phyloP scores from a whole-genome alignment of 1,139 yeast species.

The Taphrina sp. region DNA sequence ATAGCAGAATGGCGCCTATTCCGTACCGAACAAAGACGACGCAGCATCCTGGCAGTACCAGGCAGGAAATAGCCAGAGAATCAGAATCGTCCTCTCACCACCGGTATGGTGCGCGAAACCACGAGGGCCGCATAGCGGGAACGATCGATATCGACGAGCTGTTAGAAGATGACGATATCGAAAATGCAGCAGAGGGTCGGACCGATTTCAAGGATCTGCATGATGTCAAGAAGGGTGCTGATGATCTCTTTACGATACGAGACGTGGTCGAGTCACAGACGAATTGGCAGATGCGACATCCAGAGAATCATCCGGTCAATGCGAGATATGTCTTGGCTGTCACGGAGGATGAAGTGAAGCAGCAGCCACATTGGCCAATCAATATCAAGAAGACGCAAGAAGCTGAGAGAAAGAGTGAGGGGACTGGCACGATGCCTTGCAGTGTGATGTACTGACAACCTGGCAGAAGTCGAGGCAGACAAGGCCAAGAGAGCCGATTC shows the following conservation, averaged over 20 bases:
- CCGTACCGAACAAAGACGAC: slow-evolving; percentile 55
- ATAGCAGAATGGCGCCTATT: slow-evolving; percentile 41
- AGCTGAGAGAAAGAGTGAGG: neutral
- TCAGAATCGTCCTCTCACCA: neutral
- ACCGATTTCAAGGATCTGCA: slow-evolving; percentile 3
- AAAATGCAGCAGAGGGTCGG: slow-evolving; percentile 1
- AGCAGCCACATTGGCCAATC: neutral
- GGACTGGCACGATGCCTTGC: no score
- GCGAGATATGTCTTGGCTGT: slow-evolving; percentile 1
- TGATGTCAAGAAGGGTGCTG: neutral
- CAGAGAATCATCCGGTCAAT: neutral
- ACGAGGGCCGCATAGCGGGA: neutral
- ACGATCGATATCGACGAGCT: neutral
- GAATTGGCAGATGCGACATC: neutral
- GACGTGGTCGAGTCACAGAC: neutral
- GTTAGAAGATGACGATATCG: slow-evolving; percentile 1
- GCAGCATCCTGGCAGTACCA: neutral
- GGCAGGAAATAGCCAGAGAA: neutral
- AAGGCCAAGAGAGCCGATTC: no score
- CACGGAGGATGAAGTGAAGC: slow-evolving; percentile 1
- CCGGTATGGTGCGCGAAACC: neutral
- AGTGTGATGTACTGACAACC: no score
- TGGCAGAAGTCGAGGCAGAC: no score
- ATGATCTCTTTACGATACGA: slow-evolving; percentile 1
- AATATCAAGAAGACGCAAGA: neutral